Base-by-base conservation (phyloP, 2,329 filamentous ascomycete species). In the Botrytis hyacinthi region DNA sequence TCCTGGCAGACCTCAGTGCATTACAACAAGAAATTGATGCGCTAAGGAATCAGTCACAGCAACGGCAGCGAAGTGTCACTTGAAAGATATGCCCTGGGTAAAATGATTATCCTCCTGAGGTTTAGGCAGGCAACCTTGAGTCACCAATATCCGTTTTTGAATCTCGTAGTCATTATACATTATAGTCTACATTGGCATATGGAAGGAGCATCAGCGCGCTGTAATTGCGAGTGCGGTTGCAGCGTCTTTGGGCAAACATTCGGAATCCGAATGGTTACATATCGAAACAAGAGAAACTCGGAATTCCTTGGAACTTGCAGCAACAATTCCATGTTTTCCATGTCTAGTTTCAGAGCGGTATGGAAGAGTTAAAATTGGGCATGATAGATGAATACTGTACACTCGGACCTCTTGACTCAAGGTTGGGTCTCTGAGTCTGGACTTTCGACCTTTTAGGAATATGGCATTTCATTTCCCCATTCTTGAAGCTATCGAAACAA, bases 1-100 rank as follows among this genome's bases (percentile, higher is more conserved):
- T 95, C 74, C 82, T 95, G 76, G 91, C 91, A 1, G 92, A 95
- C 80, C 82, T 95, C 72, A 87, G 89, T 65, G 89, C 90, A 35
- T 82, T 95, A 75, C 92, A 93, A 82, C 87, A 87, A 79, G 93
- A 95, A 79, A 92, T 95, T 57, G 92, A 95, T 82, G 91, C 88
- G 6, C 79, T 92, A 62, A 84, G 87, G 78, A 85, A 83, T 12
- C 82, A 82, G 76, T 83, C 82, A 63, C 71, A 72, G 32, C 71
- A 67, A 40, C 46, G 70, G 51, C 70, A 72, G 51, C 63, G 71
- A 48, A 72, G 62, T 32, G 71, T 60, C 51, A 72, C 71, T 59
- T 72, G 71, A 72, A 60, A 40, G 29, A 10, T 22, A 22, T 22
- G 20, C 10, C 22, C 22, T n/a, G 20, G 20, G 26, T n/a, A 29